Percentiles rank a stretch among this genome's conserved stretches.
Conservation (phyloP, 140 eudicot genomes). For the Anethum foeniculum region DNA sequence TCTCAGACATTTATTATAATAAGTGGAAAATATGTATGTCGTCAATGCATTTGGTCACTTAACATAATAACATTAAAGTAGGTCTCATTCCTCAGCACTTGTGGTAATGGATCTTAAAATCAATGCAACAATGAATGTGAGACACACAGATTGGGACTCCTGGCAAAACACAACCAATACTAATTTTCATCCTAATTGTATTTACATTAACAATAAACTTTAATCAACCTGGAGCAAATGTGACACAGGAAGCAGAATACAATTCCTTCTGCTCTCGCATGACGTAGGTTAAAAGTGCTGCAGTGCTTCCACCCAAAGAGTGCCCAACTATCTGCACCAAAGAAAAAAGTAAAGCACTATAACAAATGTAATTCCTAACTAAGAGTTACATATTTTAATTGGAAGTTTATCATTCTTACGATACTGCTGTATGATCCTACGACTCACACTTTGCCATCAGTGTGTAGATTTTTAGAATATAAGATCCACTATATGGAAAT, state of each 20-base stretch:
- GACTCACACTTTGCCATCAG: background rate
- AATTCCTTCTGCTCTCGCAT: conserved; percentile 77
- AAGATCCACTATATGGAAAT: background rate
- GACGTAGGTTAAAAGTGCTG: conserved; percentile 75
- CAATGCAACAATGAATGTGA: background rate
- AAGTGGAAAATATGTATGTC: too few species aligned
- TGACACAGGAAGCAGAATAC: conserved; percentile 65
- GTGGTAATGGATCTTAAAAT: too few species aligned
- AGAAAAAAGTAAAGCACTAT: background rate
- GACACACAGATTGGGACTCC: background rate
- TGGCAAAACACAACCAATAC: background rate
- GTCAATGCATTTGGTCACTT: background rate
- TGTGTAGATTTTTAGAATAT: background rate
- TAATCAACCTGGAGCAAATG: conserved; percentile 86
- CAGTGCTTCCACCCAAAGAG: conserved; percentile 97
- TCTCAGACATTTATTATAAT: background rate
- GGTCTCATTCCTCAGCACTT: background rate
- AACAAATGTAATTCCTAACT: background rate
- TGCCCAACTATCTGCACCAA: conserved; percentile 80
- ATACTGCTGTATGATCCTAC: background rate
- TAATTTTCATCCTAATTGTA: background rate
- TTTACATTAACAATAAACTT: background rate
- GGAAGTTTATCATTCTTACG: background rate
- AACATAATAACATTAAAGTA: background rate
- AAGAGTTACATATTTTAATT: background rate